Evolutionary conservation across 2,329 filamentous ascomycete species (phyloP).

Genomic region (Leptosphaerulina australis): DNA sequence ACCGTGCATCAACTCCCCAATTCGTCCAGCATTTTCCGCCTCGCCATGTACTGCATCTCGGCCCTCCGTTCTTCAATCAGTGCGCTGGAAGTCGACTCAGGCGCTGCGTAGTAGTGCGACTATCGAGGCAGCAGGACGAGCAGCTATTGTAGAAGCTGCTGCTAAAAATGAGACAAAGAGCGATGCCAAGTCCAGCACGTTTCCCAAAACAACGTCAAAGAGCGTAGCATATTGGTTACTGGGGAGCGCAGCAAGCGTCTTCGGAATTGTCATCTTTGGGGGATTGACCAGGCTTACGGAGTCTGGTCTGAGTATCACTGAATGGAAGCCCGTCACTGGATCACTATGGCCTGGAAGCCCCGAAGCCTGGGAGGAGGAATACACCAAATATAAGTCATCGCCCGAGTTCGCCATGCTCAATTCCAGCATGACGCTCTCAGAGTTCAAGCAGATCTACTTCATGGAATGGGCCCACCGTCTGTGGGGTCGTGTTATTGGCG

Average conservation of each 20-base stretch:
- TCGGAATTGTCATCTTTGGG: constrained; percentile 95
- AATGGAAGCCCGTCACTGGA: constrained; percentile 97
- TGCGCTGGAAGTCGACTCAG: constrained; percentile 47
- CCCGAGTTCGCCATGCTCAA: constrained; percentile 94
- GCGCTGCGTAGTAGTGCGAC: constrained; percentile 33
- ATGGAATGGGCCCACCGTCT: constrained; percentile 98
- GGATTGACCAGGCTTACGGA: constrained; percentile 93
- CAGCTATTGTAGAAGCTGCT: constrained; percentile 20
- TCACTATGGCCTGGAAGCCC: constrained; percentile 80
- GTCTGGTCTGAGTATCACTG: constrained; percentile 96
- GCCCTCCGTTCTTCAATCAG: constrained; percentile 36
- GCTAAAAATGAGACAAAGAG: constrained; percentile 16
- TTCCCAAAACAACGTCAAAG: constrained; percentile 71
- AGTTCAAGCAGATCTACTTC: constrained; percentile 99
- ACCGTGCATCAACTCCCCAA: constrained; percentile 40
- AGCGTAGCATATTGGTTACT: constrained; percentile 90
- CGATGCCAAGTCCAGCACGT: constrained; percentile 43
- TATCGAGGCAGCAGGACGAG: constrained; percentile 21
- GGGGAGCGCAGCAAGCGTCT: constrained; percentile 88
- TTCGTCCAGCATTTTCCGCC: constrained; percentile 23
- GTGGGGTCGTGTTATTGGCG: constrained; percentile 89
- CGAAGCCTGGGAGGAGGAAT: constrained; percentile 89
- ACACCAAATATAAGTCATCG: constrained; percentile 87
- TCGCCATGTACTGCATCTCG: constrained; percentile 26
- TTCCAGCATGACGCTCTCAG: constrained; percentile 85